Conservation (phyloP, 805 yeast genomes). For the Ascoidea asiatica region DNA sequence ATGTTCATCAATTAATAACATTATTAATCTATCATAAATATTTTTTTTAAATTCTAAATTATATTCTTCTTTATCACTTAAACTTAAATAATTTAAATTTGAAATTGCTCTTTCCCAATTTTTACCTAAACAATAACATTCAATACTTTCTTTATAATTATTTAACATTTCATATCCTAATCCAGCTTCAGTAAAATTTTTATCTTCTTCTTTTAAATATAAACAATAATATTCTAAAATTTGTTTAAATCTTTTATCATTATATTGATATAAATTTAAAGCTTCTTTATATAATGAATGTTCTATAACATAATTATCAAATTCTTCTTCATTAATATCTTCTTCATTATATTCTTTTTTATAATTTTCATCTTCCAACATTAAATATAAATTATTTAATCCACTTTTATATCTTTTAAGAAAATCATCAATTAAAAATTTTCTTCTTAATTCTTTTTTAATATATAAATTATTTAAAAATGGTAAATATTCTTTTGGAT, state of each 20-base stretch:
- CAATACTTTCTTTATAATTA: constrained; percentile 45
- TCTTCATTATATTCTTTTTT: constrained; percentile 15
- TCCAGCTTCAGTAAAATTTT: constrained; percentile 64
- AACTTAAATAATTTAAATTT: constrained; percentile 25
- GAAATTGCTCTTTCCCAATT: constrained; percentile 80
- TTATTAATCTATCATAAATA: constrained; percentile 47
- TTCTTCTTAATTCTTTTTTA: constrained; percentile 50
- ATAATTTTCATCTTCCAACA: constrained; percentile 22
- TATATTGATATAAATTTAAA: constrained; percentile 44
- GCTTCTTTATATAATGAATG: constrained; percentile 66
- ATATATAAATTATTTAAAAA: constrained; percentile 71
- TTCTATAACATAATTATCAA: constrained; percentile 50
- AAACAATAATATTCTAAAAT: constrained; percentile 54
- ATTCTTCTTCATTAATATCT: constrained; percentile 34
- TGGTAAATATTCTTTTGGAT: constrained; percentile 93
- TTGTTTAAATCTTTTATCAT: constrained; percentile 35
- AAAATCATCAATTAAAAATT: constrained; percentile 68
- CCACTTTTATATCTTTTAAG: constrained; percentile 61
- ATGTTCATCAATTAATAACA: constrained; percentile 51
- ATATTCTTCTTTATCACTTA: constrained; percentile 14
- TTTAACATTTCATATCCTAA: constrained; percentile 60
- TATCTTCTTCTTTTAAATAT: constrained; percentile 33
- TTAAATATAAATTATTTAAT: constrained; percentile 43
- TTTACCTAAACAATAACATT: constrained; percentile 53
- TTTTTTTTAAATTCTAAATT: constrained; percentile 25